These are phyloP conservation scores for Apostasia ramifera DNA, from an alignment of 106 monocot species.

Conservation along the genomic window DNA sequence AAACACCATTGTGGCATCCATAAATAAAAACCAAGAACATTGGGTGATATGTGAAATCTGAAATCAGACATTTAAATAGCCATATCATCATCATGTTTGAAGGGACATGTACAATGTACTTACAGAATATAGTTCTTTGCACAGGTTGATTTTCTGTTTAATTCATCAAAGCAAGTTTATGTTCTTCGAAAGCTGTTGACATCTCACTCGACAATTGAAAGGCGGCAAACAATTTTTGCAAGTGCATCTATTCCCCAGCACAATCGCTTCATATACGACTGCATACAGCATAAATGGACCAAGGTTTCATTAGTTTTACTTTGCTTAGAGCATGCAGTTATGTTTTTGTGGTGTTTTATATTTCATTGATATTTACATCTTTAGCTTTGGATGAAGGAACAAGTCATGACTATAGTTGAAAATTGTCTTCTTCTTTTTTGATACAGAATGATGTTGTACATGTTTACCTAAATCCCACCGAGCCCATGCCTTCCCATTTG, in stretches of 20 bases:
- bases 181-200: slow-evolving; percentile 75
- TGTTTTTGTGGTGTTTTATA: background rate
- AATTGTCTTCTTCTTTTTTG: slow-evolving; percentile 7
- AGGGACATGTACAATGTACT: too few species aligned
- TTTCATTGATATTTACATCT: background rate
- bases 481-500: slow-evolving; percentile 77
- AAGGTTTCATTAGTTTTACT: slow-evolving; percentile 38
- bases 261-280: slow-evolving; percentile 77
- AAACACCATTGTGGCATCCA: too few species aligned
- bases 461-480: slow-evolving; percentile 79
- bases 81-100: too few species aligned
- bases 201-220: slow-evolving; percentile 50
- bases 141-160: slow-evolving; percentile 87
- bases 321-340: too few species aligned
- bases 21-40: too few species aligned
- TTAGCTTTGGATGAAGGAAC: too few species aligned
- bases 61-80: too few species aligned
- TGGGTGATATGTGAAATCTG: too few species aligned
- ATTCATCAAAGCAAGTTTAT: slow-evolving; percentile 67
- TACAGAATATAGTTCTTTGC: background rate
- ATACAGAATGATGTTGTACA: slow-evolving; percentile 78
- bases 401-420: background rate
- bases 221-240: slow-evolving; percentile 79
- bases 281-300: slow-evolving; percentile 93
- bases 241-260: slow-evolving; percentile 97